These are phyloP conservation scores for Casuarina equisetifolia DNA, from an alignment of 306 rosid species.

Conservation along the genomic window DNA sequence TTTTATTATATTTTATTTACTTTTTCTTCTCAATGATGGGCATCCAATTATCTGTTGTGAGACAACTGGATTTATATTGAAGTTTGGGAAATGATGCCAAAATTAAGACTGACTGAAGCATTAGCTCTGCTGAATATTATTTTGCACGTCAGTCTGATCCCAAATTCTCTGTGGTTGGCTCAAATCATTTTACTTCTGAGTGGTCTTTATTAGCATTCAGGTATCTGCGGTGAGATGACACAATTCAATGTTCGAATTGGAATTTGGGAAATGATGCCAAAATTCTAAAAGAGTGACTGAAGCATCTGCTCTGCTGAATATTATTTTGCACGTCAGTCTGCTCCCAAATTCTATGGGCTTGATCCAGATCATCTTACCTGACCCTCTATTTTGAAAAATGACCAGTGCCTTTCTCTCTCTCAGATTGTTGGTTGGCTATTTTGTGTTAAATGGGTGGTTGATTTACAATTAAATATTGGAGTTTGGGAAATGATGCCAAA, in stretches of 20 bases:
- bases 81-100: conserved; percentile 13
- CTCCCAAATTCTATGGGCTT: conserved; percentile 5
- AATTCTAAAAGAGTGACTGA: neutral
- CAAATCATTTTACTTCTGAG: too few species aligned
- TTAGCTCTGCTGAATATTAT: conserved; percentile 21
- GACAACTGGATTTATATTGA: neutral
- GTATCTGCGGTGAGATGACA: neutral
- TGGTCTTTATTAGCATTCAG: neutral
- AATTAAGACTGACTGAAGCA: neutral
- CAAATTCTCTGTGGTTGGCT: neutral
- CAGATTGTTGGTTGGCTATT: too few species aligned
- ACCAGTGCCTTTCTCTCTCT: too few species aligned
- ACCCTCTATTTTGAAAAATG: too few species aligned
- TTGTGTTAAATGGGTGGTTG: too few species aligned
- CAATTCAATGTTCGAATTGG: neutral
- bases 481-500: conserved; percentile 34
- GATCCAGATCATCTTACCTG: neutral
- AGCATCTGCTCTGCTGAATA: conserved; percentile 25
- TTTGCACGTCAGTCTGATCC: conserved; percentile 41
- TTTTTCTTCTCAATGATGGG: neutral
- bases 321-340: conserved; percentile 42
- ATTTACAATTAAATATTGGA: neutral
- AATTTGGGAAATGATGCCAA: conserved; percentile 35
- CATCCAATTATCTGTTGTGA: neutral
- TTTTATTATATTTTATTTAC: neutral